Evolutionary conservation across 345 rosid genomes (phyloP).

Genomic region (Brassica napus): Da-Ae NC_063452.1:22241001-22241500

Average conservation of each 20-base stretch:
- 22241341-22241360: constrained; percentile 51
- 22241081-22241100: constrained; percentile 50
- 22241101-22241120: constrained; percentile 51
- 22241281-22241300: constrained; percentile 49
- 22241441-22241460: too few species aligned
- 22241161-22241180: neutral
- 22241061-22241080: constrained; percentile 69
- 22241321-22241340: constrained; percentile 59
- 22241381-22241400: too few species aligned
- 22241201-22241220: constrained; percentile 79
- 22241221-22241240: constrained; percentile 61
- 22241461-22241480: too few species aligned
- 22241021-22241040: constrained; percentile 60
- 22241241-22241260: constrained; percentile 47
- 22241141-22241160: neutral
- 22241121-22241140: neutral
- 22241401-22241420: too few species aligned
- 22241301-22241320: too few species aligned
- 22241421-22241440: too few species aligned
- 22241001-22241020: constrained; percentile 66
- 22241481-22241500: too few species aligned
- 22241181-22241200: constrained; percentile 47
- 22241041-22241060: constrained; percentile 94
- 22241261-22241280: constrained; percentile 71
- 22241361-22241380: constrained; percentile 45